Evolutionary conservation across 345 rosid genomes (phyloP).

Genomic region (Brassica incana): DNA sequence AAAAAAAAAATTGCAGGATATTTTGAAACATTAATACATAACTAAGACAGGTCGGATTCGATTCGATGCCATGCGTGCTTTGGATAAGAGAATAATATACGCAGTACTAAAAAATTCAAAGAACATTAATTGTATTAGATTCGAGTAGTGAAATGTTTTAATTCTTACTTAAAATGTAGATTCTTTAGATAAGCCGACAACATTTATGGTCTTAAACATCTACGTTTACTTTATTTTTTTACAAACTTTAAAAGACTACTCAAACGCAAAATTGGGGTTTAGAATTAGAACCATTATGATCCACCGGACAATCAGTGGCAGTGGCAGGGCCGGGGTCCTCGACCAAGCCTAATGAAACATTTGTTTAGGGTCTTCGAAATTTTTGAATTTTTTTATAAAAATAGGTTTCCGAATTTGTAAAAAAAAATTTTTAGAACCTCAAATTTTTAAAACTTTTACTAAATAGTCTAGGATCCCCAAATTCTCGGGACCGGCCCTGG

Average conservation of each 20-base stretch:
- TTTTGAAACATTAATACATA: not conserved
- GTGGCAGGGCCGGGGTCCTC: no score
- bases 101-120: not conserved
- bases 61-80: slow-evolving; percentile 1
- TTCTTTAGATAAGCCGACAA: not conserved
- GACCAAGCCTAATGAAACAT: no score
- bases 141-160: not conserved
- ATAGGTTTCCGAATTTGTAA: no score
- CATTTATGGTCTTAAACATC: not conserved
- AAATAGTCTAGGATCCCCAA: no score
- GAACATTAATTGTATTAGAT: not conserved
- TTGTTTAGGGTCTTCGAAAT: no score
- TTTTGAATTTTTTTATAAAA: no score
- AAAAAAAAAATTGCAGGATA: not conserved
- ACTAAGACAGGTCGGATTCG: slow-evolving; percentile 2
- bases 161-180: not conserved
- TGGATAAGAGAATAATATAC: not conserved
- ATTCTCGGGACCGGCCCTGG: no score
- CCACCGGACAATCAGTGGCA: not conserved
- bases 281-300: not conserved
- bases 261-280: not conserved
- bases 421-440: no score
- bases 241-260: not conserved
- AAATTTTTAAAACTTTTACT: no score
- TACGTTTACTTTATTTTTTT: not conserved